phyloP scores from a whole-genome alignment of 768 basidiomycete genomes.

The Mycena vulgaris region DNA sequence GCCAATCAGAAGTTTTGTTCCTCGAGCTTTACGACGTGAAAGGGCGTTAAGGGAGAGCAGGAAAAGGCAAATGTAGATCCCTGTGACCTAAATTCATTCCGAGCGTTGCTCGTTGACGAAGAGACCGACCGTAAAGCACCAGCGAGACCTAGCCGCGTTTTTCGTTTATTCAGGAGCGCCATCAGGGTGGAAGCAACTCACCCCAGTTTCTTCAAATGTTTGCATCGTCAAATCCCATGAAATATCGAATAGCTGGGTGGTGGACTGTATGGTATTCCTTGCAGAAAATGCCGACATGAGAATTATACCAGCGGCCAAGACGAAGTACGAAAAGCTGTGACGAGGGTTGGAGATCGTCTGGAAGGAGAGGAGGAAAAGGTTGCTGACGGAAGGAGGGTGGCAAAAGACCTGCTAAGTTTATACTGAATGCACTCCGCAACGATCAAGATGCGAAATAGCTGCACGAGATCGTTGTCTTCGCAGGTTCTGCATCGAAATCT shows the following conservation, averaged over 20 bases:
- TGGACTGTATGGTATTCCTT: constrained; percentile 4
- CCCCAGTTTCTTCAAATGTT: background rate
- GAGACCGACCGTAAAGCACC: constrained; percentile 2
- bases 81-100: background rate
- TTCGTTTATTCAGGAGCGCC: background rate
- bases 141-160: background rate
- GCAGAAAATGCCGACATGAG: constrained; percentile 6
- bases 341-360: background rate
- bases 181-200: background rate
- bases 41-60: background rate
- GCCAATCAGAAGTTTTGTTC: constrained; percentile 7
- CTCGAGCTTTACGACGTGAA: background rate
- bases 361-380: constrained; percentile 4
- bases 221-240: constrained; percentile 1
- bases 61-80: background rate
- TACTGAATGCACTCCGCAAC: constrained; percentile 19
- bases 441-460: constrained; percentile 13
- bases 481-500: constrained; percentile 6
- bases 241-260: background rate
- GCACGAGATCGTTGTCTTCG: constrained; percentile 5
- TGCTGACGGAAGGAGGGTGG: constrained; percentile 1
- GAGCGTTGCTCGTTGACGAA: background rate
- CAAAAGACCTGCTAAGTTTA: constrained; percentile 13
- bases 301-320: constrained; percentile 5
- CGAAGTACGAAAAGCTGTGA: background rate